These are phyloP conservation scores for Fusarium sp. DNA, from an alignment of 2,329 filamentous ascomycete species.

Conservation along the genomic window DNA sequence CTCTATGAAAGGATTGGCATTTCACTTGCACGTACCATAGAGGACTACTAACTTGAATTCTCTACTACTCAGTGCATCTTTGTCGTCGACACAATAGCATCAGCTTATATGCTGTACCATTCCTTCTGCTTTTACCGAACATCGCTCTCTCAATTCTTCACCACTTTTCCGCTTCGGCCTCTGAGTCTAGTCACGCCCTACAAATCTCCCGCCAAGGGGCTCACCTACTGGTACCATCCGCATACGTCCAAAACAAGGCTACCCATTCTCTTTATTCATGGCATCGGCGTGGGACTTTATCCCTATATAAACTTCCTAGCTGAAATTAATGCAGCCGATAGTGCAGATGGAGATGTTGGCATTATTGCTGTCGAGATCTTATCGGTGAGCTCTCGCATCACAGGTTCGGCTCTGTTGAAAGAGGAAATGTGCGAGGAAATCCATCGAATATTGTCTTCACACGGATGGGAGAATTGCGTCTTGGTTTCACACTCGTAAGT, in stretches of 20 bases:
- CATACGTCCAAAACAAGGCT: slow-evolving; percentile 66
- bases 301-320: slow-evolving; percentile 64
- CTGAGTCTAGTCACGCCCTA: slow-evolving; percentile 56
- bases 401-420: slow-evolving; percentile 56
- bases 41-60: not conserved
- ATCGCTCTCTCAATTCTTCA: slow-evolving; percentile 45
- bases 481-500: slow-evolving; percentile 59
- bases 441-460: slow-evolving; percentile 58
- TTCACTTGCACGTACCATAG: not conserved
- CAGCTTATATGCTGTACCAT: slow-evolving; percentile 49
- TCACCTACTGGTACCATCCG: slow-evolving; percentile 68
- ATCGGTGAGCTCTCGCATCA: slow-evolving; percentile 66
- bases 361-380: slow-evolving; percentile 68
- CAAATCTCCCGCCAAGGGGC: slow-evolving; percentile 55
- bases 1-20: not conserved
- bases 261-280: slow-evolving; percentile 70
- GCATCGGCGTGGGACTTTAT: slow-evolving; percentile 64
- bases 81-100: slow-evolving; percentile 54
- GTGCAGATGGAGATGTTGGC: slow-evolving; percentile 60
- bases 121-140: slow-evolving; percentile 60
- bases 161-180: slow-evolving; percentile 64
- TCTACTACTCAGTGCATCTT: slow-evolving; percentile 50
- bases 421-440: slow-evolving; percentile 63
- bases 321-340: slow-evolving; percentile 55
- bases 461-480: slow-evolving; percentile 62